Base-by-base conservation (phyloP, 2,329 filamentous ascomycete genomes). In the Gyromitra esculenta region DNA sequence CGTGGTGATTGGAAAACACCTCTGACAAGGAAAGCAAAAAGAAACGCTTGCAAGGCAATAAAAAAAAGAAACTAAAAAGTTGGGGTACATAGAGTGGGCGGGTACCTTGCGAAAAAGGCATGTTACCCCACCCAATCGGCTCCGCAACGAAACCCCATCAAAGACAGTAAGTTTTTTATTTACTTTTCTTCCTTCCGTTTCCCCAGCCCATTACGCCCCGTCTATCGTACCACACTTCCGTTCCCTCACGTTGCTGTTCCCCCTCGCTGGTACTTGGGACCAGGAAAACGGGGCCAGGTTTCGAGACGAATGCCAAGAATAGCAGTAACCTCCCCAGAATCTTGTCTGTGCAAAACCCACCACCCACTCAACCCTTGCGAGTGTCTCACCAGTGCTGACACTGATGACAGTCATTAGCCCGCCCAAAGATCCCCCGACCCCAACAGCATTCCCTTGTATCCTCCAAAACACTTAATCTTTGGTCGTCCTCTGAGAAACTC, bases 21-120 rank as follows among this genome's bases (percentile, higher is more conserved):
- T 31, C 25, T 31, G 41, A 59, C 25, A 37, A 39, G 69, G 48
- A 63, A 31, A 31, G 31, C 5, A n/a, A 56, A 48, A 69, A 56
- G 59, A 60, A 67, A 54, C 37, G 21, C 41, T 69, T 18, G 64
- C 7, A n/a, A 62, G n/a, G 35, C 31, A 65, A 57, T 18, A 21
- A 35, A 64, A 73, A 63, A 70, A 64, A 43, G 60, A 70, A 75
- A 67, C 21, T 13, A 63, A 74, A 73, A 75, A 70, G 59, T 70
- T 63, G 65, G 72, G 70, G 70, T 66, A 59, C 50, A 64, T 64
- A 45, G 18, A 41, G 48, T 64, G 48, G 50, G 48, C 72, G 65
- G 72, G 72, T 75, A 75, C 72, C 72, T 75, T 75, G 72, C 72
- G 63, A 75, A 70, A 59, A 35, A 67, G 64, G 66, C 72, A 70